Evolutionary conservation across 2,329 filamentous ascomycete genomes (phyloP).

Genomic region (Ophiostoma sp.): DNA sequence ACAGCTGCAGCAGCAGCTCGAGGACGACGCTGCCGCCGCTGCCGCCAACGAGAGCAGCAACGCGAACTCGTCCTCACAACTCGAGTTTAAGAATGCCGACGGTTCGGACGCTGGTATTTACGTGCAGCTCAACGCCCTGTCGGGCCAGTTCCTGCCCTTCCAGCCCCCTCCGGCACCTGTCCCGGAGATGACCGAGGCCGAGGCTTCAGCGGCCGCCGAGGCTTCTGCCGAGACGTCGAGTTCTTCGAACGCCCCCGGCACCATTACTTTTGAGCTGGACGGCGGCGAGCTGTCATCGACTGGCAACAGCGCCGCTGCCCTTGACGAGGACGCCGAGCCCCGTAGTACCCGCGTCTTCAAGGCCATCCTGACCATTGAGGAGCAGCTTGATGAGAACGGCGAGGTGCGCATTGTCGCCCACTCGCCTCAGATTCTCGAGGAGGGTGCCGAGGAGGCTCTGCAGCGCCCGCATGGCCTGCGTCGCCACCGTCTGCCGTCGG

Average conservation of each 20-base stretch:
- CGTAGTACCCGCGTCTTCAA: constrained; percentile 60
- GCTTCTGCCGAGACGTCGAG: constrained; percentile 26
- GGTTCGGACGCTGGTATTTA: constrained; percentile 60
- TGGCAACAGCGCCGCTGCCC: constrained; percentile 30
- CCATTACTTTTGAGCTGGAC: constrained; percentile 35
- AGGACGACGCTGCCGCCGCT: constrained; percentile 16
- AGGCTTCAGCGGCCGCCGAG: constrained; percentile 24
- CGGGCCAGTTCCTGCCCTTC: constrained; percentile 75
- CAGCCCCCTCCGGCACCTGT: constrained; percentile 78
- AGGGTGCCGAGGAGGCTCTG: constrained; percentile 44
- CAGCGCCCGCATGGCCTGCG: constrained; percentile 34
- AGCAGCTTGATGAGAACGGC: constrained; percentile 60
- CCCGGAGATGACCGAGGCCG: constrained; percentile 47
- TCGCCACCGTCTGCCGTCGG: constrained; percentile 10
- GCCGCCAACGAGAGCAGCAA: constrained; percentile 34
- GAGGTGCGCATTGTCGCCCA: constrained; percentile 62
- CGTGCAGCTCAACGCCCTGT: constrained; percentile 67
- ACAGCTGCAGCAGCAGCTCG: constrained; percentile 26
- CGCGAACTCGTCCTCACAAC: constrained; percentile 50
- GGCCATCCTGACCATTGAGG: constrained; percentile 66
- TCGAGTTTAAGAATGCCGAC: constrained; percentile 57
- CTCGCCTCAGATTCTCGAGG: constrained; percentile 51
- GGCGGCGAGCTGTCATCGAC: constrained; percentile 36
- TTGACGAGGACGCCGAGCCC: constrained; percentile 33
- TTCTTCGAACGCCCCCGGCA: neutral